Evolutionary conservation across 176 grass and related monocot genomes (phyloP).

Genomic region (Poa annua): DNA sequence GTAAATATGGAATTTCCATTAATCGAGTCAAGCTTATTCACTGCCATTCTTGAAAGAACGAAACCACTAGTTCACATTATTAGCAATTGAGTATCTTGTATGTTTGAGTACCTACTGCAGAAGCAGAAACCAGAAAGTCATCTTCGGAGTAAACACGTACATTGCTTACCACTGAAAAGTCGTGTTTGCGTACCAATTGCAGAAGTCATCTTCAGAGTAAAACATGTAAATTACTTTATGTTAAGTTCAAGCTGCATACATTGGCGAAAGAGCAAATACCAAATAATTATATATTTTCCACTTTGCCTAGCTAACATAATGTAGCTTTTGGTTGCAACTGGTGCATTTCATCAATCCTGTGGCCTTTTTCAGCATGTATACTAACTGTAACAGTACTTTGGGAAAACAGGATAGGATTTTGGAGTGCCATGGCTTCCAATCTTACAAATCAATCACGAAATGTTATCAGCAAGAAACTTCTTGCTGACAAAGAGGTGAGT

Average conservation of each 20-base stretch:
- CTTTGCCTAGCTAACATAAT: not conserved
- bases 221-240: not conserved
- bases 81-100: not conserved
- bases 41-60: not conserved
- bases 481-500: constrained; percentile 75
- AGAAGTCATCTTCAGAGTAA: not conserved
- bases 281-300: not conserved
- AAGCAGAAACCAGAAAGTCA: not conserved
- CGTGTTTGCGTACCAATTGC: not conserved
- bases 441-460: constrained; percentile 89
- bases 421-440: constrained; percentile 95
- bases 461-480: constrained; percentile 89
- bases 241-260: not conserved
- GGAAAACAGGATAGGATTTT: constrained; percentile 83
- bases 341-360: not conserved
- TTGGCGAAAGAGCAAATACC: not conserved
- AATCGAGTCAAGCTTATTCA: constrained; percentile 3
- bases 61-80: not conserved
- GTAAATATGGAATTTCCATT: not conserved
- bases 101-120: not conserved
- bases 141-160: not conserved
- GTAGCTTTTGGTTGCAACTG: not conserved
- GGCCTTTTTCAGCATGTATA: constrained; percentile 29
- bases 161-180: not conserved
- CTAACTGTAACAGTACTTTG: constrained; percentile 7